These are phyloP conservation scores for Trichoderma breve DNA, from an alignment of 2,329 filamentous ascomycete genomes.

Conservation along the genomic window DNA sequence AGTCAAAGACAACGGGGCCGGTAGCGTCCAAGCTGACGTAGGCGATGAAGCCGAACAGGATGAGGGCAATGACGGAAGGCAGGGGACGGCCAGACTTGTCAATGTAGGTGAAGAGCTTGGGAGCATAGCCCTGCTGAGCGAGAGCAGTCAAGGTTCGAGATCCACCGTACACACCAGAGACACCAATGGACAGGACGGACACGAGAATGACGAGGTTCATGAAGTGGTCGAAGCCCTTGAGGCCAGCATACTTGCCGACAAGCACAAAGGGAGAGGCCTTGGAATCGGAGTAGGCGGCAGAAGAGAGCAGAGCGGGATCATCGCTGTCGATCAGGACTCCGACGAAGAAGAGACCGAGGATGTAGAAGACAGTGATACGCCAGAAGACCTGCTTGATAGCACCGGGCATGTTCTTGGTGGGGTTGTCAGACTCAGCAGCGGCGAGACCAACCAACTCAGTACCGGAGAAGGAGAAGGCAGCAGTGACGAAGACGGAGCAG, in stretches of 20 bases:
- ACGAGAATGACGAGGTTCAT: constrained; percentile 53
- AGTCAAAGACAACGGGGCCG: constrained; percentile 55
- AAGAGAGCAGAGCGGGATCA: constrained; percentile 41
- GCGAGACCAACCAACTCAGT: constrained; percentile 67
- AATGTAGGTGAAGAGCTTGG: constrained; percentile 50
- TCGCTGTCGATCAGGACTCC: constrained; percentile 42
- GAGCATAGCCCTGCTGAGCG: constrained; percentile 51
- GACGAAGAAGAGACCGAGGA: constrained; percentile 45
- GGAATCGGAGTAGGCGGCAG: constrained; percentile 27
- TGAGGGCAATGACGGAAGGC: constrained; percentile 40
- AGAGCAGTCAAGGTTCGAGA: constrained; percentile 53
- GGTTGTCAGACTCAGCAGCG: constrained; percentile 64
- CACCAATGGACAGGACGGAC: constrained; percentile 51
- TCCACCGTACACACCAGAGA: constrained; percentile 51
- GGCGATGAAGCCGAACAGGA: constrained; percentile 45
- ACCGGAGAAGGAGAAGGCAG: constrained; percentile 65
- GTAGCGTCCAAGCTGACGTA: constrained; percentile 43
- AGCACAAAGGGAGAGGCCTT: constrained; percentile 50
- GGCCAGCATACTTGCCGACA: constrained; percentile 45
- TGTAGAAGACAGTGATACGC: constrained; percentile 48
- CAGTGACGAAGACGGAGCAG: constrained; percentile 65
- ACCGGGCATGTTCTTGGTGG: constrained; percentile 66
- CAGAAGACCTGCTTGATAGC: constrained; percentile 70
- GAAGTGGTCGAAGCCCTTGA: constrained; percentile 45
- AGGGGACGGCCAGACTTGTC: constrained; percentile 51